Evolutionary conservation across 2,329 filamentous ascomycete species (phyloP).

Genomic region (Hypoxylon sp.): DNA sequence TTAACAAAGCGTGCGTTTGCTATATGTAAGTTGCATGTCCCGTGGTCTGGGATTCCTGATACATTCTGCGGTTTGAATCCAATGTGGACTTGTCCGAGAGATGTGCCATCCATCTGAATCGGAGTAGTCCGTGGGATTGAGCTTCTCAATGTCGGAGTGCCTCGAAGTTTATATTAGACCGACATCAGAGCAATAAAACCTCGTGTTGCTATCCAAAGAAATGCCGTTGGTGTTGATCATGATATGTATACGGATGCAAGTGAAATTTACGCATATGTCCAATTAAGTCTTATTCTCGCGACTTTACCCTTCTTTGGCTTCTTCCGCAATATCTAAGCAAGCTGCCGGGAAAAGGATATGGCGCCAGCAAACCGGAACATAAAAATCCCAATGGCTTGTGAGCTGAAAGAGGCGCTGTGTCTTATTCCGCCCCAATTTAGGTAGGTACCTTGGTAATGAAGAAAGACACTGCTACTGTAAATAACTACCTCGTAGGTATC

Average conservation of each 20-base stretch:
- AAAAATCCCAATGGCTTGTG: constrained; percentile 6
- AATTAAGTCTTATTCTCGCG: constrained; percentile 1
- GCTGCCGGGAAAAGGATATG: constrained; percentile 22
- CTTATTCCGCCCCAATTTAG: constrained; percentile 32
- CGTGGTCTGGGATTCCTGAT: constrained; percentile 23
- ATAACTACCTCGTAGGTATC: constrained; percentile 15
- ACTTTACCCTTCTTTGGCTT: constrained; percentile 10
- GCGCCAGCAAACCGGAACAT: constrained; percentile 15
- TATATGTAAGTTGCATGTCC: constrained; percentile 32
- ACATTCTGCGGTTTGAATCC: constrained; percentile 22
- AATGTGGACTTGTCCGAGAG: constrained; percentile 33
- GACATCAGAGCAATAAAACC: constrained; percentile 16
- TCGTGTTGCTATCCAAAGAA: constrained; percentile 6
- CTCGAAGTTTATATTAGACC: constrained; percentile 28
- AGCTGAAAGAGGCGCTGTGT: constrained; percentile 28
- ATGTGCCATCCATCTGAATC: constrained; percentile 32
- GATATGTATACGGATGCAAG: constrained; percentile 1
- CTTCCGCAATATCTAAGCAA: constrained; percentile 23
- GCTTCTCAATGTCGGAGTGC: constrained; percentile 8
- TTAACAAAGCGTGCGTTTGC: constrained; percentile 21
- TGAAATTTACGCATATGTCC: neutral
- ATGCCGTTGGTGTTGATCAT: constrained; percentile 5
- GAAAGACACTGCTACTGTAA: constrained; percentile 3
- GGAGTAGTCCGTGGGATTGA: constrained; percentile 31
- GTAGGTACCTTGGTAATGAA: constrained; percentile 21